Percentiles rank a stretch among this genome's conserved stretches.
Conservation (phyloP, 495 filamentous ascomycete species). For the Thozetella sp. region DNA sequence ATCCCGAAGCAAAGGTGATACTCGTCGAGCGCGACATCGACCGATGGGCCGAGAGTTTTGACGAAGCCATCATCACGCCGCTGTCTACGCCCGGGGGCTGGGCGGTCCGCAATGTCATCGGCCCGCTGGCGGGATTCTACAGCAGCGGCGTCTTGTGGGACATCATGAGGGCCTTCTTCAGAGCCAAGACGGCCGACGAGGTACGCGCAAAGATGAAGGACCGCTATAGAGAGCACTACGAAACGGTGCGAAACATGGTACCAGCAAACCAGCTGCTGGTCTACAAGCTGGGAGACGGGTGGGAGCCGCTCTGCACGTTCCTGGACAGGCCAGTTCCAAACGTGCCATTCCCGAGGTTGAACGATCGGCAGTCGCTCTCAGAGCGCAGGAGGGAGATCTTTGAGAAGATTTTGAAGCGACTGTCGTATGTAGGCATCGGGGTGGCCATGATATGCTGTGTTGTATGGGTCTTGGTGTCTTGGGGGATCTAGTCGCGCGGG, state of each 20-base stretch:
- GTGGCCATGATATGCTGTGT: too few relatives aligned
- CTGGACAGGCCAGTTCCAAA: slow-evolving; percentile 25
- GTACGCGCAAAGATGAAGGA: slow-evolving; percentile 8
- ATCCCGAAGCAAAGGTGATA: slow-evolving; percentile 67
- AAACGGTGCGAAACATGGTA: slow-evolving; percentile 21
- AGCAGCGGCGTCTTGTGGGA: background rate
- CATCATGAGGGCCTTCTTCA: slow-evolving; percentile 3
- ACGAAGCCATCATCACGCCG: background rate
- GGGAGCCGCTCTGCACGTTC: slow-evolving; percentile 46
- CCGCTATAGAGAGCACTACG: slow-evolving; percentile 24
- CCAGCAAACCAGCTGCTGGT: slow-evolving; percentile 34
- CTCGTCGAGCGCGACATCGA: slow-evolving; percentile 55
- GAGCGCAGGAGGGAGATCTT: background rate
- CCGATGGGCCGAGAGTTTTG: slow-evolving; percentile 20
- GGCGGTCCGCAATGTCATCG: background rate
- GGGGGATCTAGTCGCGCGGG: too few relatives aligned
- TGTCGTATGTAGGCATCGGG: too few relatives aligned
- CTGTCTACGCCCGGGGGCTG: background rate
- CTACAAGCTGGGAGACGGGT: slow-evolving; percentile 45
- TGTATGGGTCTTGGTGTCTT: too few relatives aligned
- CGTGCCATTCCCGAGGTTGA: background rate
- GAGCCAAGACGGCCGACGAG: slow-evolving; percentile 1
- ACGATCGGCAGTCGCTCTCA: background rate
- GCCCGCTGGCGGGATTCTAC: background rate
- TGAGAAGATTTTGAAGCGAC: too few relatives aligned